Base-by-base conservation (phyloP, 2,329 filamentous ascomycete genomes). In the Penicillium sp. region DNA sequence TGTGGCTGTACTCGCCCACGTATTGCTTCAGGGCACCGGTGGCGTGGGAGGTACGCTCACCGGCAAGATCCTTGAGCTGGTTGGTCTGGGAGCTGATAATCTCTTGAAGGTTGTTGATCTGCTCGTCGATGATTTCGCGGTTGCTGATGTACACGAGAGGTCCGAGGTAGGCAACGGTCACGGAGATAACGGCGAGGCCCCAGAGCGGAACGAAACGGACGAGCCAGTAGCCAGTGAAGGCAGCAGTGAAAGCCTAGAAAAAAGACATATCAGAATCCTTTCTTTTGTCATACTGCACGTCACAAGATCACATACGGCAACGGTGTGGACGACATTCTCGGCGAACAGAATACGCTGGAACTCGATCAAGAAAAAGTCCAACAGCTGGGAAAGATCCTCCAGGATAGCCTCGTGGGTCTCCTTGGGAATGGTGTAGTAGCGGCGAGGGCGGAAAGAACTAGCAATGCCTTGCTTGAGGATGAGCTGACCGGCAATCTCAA, bases 311-410 rank as follows among this genome's bases (percentile, higher is more conserved):
- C 86, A 75, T 82, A 88, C 86, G 62, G 81, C 82, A 73, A 86
- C 75, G 15, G 87, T 89, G 62, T 83, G 84, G 62, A 83, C 82
- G 59, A 88, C 80, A 70, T 89, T 89, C 81, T 89, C 87, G 35
- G 85, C 87, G 69, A 89, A 89, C 62, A 89, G 75, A 65, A 89
- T 82, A 61, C 87, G 84, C 80, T 89, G 87, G 73, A 87, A 86
- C 74, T 89, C 87, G 65, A 89, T 88, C 68, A 89, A 82, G 76
- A 89, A 87, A 79, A 89, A 89, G 80, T 89, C 88, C 78, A 86
- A 81, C 58, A 89, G 79, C 77, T 89, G 86, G 74, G 87, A 85
- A 15, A 88, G 73, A 73, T 89, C 87, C 66, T 87, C 86, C 53
- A 87, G 78, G 24, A 86, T 76, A 61, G 82, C 84, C 75, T 89